Evolutionary conservation across 352 stramenopile genomes (phyloP), one percentile per base, ranked within the genome.

Genomic region (Pythium phragmiticola): DNA sequence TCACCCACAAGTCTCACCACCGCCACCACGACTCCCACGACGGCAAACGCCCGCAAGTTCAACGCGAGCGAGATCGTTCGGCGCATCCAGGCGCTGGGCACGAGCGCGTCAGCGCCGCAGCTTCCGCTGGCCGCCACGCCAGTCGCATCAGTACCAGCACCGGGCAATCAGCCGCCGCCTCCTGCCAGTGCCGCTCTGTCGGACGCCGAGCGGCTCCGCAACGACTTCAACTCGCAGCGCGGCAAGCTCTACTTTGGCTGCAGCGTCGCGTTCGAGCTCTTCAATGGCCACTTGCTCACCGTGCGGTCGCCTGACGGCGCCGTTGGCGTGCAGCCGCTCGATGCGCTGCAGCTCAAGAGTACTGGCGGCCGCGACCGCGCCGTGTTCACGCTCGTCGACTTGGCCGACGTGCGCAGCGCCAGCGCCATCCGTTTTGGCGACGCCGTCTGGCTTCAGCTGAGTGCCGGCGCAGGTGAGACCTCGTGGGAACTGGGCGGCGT

Each of bases 261-360:
- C 47, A 88, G 78, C 46, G 75, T 90, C 39, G 81, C 81, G 8
- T 60, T 90, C 7, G 79, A 90, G 71, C 66, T 89, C 41, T 90
- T 89, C 70, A 90, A 90, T 58, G 81, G 81, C 3, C 69, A 90
- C n/a, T 45, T 90, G 30, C 77, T 90, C 74, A 88, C 87, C 76
- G 76, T 90, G 16, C 69, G 69, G 21, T 80, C 74, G 43, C 79
- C 81, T 1, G 83, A 90, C 47, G 80, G 81, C 23, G 72, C 74
- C n/a, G 78, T 87, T 23, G 75, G 76, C 13, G 76, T 92, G 4
- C 75, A 86, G 47, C 73, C 80, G 51, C 72, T 92, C 16, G 81
- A 89, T 64, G 78, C 75, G 17, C 63, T 90, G 52, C 78, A 88
- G 14, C 43, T 73, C 47, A 68, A 68, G 49, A 63, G 48, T 57